Evolutionary conservation across 495 filamentous ascomycete species (phyloP), one percentile per base, ranked within the genome.

Genomic region (Neurospora sp.): DNA sequence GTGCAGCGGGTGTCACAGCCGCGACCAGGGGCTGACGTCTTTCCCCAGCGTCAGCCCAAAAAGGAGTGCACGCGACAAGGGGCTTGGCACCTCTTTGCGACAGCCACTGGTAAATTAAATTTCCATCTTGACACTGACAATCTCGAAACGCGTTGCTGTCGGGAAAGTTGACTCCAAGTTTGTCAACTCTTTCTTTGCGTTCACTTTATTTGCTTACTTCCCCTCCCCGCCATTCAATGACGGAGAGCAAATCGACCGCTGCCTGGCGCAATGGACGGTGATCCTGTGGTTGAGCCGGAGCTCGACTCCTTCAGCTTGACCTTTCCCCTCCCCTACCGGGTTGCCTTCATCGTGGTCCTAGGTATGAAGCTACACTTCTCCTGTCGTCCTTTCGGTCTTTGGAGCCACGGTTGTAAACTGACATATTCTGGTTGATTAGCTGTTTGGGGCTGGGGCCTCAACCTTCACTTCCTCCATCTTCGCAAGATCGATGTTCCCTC

Each of bases 391-490:
- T 39, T 16, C 10, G 35, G 18, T 38, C 10, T 20, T 39, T 18
- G n/a, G n/a, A 53, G 1, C 12, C 4, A 20, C 16, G 7, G 5
- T 14, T 37, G 11, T 38, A 38, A 41, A 44, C 77, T 73, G 73
- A 76, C 70, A 69, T 74, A 76, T 68, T 80, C 20, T 39, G 71
- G 65, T 14, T 39, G 59, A 41, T 59, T 75, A 96, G 93, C 92
- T 74, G 89, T 96, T 76, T 97, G 94, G 94, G 93, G 91, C 76
- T 97, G 93, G 93, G 94, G 89, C 70, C 76, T 91, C 72, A 97
- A 96, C 82, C 87, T 97, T 27, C 93, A 97, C 70, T 94, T 91
- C 81, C 87, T 97, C 44, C 84, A 88, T 76, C 80, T 89, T 71
- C 81, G 88, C 74, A 89, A 90, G 78, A 94, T 97, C 83, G 92